Conservation (phyloP, 2,329 filamentous ascomycete genomes). For the Zalaria obscura region DNA sequence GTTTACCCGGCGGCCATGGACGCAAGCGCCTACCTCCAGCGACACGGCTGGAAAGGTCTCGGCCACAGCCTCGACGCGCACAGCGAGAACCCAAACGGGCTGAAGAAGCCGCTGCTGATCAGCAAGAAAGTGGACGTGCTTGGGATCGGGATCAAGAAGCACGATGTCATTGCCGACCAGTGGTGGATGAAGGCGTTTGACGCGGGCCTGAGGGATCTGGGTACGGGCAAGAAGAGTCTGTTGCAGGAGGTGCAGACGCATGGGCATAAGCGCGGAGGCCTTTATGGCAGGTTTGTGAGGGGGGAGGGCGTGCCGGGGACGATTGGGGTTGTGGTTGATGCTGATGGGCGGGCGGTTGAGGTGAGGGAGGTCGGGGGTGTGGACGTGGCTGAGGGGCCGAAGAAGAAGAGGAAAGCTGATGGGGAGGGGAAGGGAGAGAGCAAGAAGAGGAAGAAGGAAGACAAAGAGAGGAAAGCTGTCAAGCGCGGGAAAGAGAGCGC, state of each 20-base stretch:
- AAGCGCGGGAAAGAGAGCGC: conserved; percentile 3
- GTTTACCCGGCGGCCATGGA: conserved; percentile 45
- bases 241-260: conserved; percentile 31
- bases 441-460: conserved; percentile 6
- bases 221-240: conserved; percentile 44
- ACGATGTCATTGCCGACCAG: conserved; percentile 54
- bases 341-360: conserved; percentile 1
- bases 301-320: conserved; percentile 69
- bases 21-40: conserved; percentile 65
- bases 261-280: conserved; percentile 34
- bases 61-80: conserved; percentile 80
- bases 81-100: conserved; percentile 59
- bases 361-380: conserved; percentile 5
- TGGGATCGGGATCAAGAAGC: conserved; percentile 66
- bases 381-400: conserved; percentile 3
- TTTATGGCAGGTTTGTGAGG: conserved; percentile 76
- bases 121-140: conserved; percentile 68
- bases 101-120: conserved; percentile 70
- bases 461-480: conserved; percentile 1
- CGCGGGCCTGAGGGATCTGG: conserved; percentile 68
- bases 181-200: conserved; percentile 98
- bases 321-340: conserved; percentile 20
- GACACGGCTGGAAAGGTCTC: conserved; percentile 79
- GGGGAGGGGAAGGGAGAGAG: conserved; percentile 5
- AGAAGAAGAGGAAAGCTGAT: conserved; percentile 7